Evolutionary conservation across 179 eudicot genomes (phyloP), one percentile per base, ranked within the genome.

Genomic region (Nepenthes alata): DNA sequence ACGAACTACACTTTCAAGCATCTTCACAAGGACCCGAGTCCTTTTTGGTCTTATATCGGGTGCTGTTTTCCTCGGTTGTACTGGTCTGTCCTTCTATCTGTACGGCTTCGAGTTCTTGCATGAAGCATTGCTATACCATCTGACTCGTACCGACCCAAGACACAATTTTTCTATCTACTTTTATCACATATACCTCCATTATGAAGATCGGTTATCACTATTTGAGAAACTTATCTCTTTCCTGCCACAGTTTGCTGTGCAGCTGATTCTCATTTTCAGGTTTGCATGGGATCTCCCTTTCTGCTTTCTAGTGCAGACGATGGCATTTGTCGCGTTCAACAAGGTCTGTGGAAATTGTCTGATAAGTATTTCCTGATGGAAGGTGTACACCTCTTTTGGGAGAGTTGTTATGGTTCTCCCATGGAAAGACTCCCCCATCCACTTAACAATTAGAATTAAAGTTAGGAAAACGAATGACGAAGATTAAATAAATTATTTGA

Each of bases 281-380:
- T 93, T 86, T 66, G 83, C 87, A 37, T 60, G 66, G 67, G 98
- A 93, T 76, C 83, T 89, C 62, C 93, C 96, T 37, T 87, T 93
- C 71, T 93, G 97, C 77, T 81, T 93, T 74, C 80, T 93, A 12
- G 77, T 80, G 47, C 93, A 89, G 76, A 93, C 98, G 0, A 74
- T 87, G 61, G 93, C 98, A 59, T 93, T 93, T 79, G 98, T 93
- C 51, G 97, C 98, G 53, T 93, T 89, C 68, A 93, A 89, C 63
- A 91, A 91, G 98, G 96, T 91, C 55, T 57, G 79, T 41, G 45
- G 45, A 41, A 41, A 41, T 4, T 41, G 8, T 7, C 45, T 7
- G 8, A 41, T 41, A 41, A 25, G 25, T 25, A 25, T 25, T 25
- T 25, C 25, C 25, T 25, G 25, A 25, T 25, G 25, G 25, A 25